These are phyloP conservation scores for Gloeophyllum trabeum DNA, from an alignment of 768 basidiomycete genomes.

Conservation along the genomic window DNA sequence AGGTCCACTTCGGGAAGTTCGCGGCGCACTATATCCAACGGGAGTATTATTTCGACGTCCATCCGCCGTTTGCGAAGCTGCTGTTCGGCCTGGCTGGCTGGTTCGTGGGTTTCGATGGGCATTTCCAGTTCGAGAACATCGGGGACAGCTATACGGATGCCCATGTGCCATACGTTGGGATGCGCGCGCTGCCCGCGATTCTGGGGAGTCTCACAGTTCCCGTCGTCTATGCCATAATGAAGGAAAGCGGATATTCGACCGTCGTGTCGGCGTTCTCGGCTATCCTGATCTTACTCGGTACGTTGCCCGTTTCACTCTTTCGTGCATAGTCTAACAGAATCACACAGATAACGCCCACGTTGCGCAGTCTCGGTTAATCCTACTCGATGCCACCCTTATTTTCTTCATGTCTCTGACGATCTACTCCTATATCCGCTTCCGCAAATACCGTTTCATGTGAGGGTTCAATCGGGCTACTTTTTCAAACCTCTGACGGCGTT, in stretches of 20 bases:
- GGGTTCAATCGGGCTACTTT: conserved; percentile 15
- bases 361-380: conserved; percentile 91
- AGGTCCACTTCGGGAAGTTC: conserved; percentile 98
- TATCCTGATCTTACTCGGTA: conserved; percentile 77
- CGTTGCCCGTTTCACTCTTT: conserved; percentile 19
- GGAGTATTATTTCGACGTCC: conserved; percentile 98
- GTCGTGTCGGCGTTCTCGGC: conserved; percentile 88
- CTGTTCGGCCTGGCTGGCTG: conserved; percentile 90
- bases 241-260: conserved; percentile 93
- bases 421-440: conserved; percentile 88
- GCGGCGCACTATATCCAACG: conserved; percentile 87
- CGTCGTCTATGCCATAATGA: conserved; percentile 92
- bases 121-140: conserved; percentile 90
- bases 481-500: neutral
- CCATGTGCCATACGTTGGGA: conserved; percentile 89
- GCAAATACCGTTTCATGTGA: conserved; percentile 84
- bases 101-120: conserved; percentile 93
- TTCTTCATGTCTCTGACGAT: conserved; percentile 95
- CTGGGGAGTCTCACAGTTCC: conserved; percentile 86
- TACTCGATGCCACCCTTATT: conserved; percentile 87
- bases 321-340: neutral
- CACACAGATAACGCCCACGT: conserved; percentile 80
- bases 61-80: conserved; percentile 94
- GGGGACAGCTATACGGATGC: conserved; percentile 84
- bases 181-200: conserved; percentile 87